Evolutionary conservation across 495 filamentous ascomycete genomes (phyloP), one percentile per base, ranked within the genome.

Genomic region (Zalerion maritima): DNA sequence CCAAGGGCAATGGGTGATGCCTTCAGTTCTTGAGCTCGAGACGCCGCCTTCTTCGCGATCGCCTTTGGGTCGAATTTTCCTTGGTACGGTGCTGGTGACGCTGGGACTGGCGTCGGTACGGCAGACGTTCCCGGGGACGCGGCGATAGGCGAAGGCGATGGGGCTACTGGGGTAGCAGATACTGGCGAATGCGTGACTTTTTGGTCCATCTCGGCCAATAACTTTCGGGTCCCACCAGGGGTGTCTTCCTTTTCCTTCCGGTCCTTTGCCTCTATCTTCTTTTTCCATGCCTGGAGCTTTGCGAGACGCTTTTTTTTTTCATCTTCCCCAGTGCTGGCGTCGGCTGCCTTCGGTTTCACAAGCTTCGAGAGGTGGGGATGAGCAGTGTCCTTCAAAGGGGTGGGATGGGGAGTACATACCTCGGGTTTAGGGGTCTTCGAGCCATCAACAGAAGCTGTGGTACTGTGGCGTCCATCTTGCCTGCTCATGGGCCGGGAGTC

Each of bases 21-120:
- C 39, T 62, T 55, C 42, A 62, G 48, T 35, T 64, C 46, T 34
- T 74, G 73, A 16, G 74, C 57, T 30, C 75, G 60, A 32, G 62
- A 52, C 35, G 64, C 62, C 9, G 71, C 64, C 46, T 74, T 79
- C 49, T 81, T 85, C 0, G 70, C 78, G 32, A 89, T 86, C 1
- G 78, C 75, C 47, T 91, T 91, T 1, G 81, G 81, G 40, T 93
- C 81, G 38, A 91, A 93, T 48, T 91, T 93, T 31, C 81, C 81
- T 17, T 71, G 58, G 42, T 81, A 84, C 4, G 69, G 56, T 14
- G 61, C 48, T 3, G 71, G 59, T 9, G 70, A 62, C 4, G 69
- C 48, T 22, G 50, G 36, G 24, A 44, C 41, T 11, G 46, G 54
- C n/a, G n/a, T n/a, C n/a, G n/a, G n/a, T n/a, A n/a, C n/a, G n/a